Evolutionary conservation across 73 alveolate species (phyloP).

Genomic region (Durusdinium trenchii): DNA sequence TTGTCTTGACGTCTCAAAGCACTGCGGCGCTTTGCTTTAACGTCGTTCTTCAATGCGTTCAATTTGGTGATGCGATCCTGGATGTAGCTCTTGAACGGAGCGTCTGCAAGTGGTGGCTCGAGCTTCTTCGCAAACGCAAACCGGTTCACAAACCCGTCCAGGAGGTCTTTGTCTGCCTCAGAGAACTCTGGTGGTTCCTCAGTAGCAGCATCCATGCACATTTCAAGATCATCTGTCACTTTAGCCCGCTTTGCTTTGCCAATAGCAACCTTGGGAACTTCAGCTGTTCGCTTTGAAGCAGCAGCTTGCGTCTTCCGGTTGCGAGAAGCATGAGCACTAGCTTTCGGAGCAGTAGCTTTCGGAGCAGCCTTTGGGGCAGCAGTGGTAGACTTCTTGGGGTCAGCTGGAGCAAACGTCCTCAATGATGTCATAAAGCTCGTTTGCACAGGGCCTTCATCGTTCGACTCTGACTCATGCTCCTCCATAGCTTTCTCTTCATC

Average conservation of each 20-base stretch:
- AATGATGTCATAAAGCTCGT: no score
- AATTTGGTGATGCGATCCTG: neutral
- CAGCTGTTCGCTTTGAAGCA: neutral
- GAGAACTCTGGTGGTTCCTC: neutral
- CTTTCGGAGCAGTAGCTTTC: neutral
- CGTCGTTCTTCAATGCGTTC: neutral
- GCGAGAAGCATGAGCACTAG: no score
- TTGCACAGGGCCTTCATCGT: no score
- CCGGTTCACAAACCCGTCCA: neutral
- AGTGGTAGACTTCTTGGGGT: no score
- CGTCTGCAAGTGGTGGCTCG: neutral
- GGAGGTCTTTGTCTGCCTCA: neutral
- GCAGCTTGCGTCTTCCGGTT: neutral
- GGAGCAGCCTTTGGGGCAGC: neutral
- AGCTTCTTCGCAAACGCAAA: neutral
- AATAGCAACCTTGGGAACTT: neutral
- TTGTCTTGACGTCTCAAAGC: neutral
- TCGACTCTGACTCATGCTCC: no score
- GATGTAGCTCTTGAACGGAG: neutral
- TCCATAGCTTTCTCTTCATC: no score
- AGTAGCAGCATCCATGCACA: neutral
- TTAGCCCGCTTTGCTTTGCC: neutral
- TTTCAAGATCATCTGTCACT: neutral
- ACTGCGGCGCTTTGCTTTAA: neutral
- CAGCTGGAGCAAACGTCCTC: no score